Base-by-base conservation (phyloP, 352 stramenopile species). In the Globisporangium ultimum region DNA sequence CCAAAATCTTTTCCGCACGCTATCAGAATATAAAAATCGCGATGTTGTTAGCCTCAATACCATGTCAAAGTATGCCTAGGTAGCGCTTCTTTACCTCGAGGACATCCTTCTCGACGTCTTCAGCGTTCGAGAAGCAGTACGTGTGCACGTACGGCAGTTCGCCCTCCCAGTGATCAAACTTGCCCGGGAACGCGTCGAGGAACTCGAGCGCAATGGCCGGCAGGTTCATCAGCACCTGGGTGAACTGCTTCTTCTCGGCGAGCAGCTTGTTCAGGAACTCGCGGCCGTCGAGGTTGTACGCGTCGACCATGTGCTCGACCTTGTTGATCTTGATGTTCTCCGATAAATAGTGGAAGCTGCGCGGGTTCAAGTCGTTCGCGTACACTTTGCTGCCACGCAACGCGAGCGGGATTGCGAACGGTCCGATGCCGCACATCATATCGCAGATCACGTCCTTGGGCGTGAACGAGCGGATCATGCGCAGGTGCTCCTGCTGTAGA, bases 171-270 rank as follows among this genome's bases (percentile, higher is more conserved):
- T 78, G 55, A 59, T 92, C 80, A 48, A 90, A 87, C 40, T 82
- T 68, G 21, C 75, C 73, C 3, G 71, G 64, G 61, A 92, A 92
- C 0, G 70, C 83, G 48, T 90, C 80, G 22, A 99, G 80, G 69
- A 99, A 99, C 56, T 99, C 96, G 40, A 93, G 72, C 7, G 93
- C 95, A 47, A 89, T 92, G 11, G 91, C 91, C 8, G 97, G 97
- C 50, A 99, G 75, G 78, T 99, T 99, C 89, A 99, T 98, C 14
- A 99, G 80, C 28, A 97, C 90, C 64, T 99, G 95, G 48, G 87
- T 75, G 34, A 90, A 89, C 62, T 89, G 72, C 42, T 81, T 86
- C 48, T 72, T 84, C 46, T 81, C 74, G 4, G 48, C 79, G 14
- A 81, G 76, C 52, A 98, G 65, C 34, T 88, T 71, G 48, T 87